Percentiles rank a stretch among this genome's conserved stretches.
Conservation (phyloP, 768 basidiomycete species). For the Russula compacta region DNA sequence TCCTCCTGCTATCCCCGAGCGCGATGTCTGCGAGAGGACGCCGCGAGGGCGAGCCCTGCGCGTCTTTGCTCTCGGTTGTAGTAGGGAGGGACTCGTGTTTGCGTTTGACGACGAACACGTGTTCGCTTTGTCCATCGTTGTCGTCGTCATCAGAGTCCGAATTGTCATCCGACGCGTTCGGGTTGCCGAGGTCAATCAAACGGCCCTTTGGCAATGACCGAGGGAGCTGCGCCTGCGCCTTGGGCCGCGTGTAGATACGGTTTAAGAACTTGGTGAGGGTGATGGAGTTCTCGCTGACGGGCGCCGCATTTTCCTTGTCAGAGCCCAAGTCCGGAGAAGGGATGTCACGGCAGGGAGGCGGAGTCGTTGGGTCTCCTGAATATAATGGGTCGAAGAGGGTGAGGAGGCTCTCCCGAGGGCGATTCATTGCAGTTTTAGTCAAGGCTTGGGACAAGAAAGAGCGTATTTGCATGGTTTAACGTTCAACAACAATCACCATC, state of each 20-base stretch:
- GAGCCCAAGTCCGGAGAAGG: constrained; percentile 16
- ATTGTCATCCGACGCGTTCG: not conserved
- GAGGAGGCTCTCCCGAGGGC: constrained; percentile 19
- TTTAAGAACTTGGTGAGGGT: constrained; percentile 20
- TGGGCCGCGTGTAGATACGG: constrained; percentile 14
- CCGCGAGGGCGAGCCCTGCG: constrained; percentile 1
- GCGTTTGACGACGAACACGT: not conserved
- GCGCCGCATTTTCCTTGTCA: constrained; percentile 18
- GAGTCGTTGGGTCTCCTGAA: not conserved
- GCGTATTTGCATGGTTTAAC: not conserved
- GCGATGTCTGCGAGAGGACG: constrained; percentile 19
- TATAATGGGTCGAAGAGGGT: constrained; percentile 19
- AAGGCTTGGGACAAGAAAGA: no score
- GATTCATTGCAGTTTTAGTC: constrained; percentile 6
- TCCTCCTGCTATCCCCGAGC: constrained; percentile 5
- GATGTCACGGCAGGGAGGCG: not conserved
- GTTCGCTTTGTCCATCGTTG: not conserved
- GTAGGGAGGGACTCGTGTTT: not conserved
- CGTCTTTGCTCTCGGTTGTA: not conserved
- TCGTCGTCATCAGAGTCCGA: not conserved
- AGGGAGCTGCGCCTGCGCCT: not conserved
- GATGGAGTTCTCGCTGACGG: constrained; percentile 8
- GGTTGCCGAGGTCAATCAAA: constrained; percentile 13
- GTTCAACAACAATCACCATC: not conserved
- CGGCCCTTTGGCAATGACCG: constrained; percentile 2